A percentile compares a stretch with the other conserved stretches of the same genome.
Evolutionary conservation across 768 basidiomycete genomes (phyloP).

Genomic region (Crucibulum laeve): DNA sequence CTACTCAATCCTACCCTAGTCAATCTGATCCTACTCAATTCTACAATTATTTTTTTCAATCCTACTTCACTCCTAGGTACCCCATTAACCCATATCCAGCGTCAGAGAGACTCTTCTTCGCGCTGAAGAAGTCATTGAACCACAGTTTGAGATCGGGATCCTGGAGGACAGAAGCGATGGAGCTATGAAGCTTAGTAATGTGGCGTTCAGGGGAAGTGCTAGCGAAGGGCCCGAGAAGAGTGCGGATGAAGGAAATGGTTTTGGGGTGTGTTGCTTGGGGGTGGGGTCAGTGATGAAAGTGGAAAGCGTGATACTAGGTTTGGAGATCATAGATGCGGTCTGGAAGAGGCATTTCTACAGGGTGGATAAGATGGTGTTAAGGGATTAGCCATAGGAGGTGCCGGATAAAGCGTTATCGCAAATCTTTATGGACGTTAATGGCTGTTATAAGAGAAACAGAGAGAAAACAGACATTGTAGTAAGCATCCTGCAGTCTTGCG

Average conservation of each 20-base stretch:
- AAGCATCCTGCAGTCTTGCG: conserved; percentile 43
- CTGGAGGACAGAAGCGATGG: conserved; percentile 43
- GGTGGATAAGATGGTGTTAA: conserved; percentile 54
- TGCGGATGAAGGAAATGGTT: conserved; percentile 46
- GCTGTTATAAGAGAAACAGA: neutral
- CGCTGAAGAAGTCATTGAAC: conserved; percentile 52
- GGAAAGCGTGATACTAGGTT: conserved; percentile 42
- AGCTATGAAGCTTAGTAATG: conserved; percentile 33
- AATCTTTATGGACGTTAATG: conserved; percentile 31
- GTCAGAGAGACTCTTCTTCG: conserved; percentile 42
- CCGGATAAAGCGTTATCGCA: conserved; percentile 63
- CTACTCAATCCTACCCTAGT: too few relatives aligned
- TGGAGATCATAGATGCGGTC: conserved; percentile 44
- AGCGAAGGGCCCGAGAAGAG: conserved; percentile 47
- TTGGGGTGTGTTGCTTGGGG: conserved; percentile 56
- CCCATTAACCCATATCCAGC: conserved; percentile 53
- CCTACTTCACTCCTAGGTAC: too few relatives aligned
- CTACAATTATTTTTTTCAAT: too few relatives aligned
- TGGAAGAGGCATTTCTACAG: conserved; percentile 53
- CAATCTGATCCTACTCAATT: too few relatives aligned
- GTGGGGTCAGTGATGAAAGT: conserved; percentile 60
- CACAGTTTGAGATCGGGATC: conserved; percentile 50
- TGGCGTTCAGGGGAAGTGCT: conserved; percentile 47
- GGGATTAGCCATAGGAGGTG: conserved; percentile 49
- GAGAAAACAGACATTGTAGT: conserved; percentile 37